These are phyloP conservation scores for Talaromyces sp. DNA, from an alignment of 2,329 filamentous ascomycete genomes.

Conservation along the genomic window DNA sequence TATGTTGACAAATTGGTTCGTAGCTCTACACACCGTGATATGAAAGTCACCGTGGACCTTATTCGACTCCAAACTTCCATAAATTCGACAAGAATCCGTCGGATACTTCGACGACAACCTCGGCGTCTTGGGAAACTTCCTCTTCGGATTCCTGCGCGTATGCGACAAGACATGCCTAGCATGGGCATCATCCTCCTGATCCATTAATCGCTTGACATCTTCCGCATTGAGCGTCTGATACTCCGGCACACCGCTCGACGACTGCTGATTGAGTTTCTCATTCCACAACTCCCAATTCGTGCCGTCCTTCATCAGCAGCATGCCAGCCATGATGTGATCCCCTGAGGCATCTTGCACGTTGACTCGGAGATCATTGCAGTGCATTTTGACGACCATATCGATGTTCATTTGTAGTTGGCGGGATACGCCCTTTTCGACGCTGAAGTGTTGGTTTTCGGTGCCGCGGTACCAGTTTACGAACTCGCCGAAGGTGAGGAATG, in stretches of 20 bases:
- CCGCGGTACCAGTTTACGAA: constrained; percentile 80
- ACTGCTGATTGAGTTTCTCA: constrained; percentile 61
- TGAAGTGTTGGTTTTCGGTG: constrained; percentile 82
- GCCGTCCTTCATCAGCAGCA: constrained; percentile 69
- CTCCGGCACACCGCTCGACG: constrained; percentile 58
- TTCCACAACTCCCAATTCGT: constrained; percentile 84
- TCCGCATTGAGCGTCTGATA: constrained; percentile 59
- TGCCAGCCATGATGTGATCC: constrained; percentile 81
- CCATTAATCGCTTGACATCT: constrained; percentile 52
- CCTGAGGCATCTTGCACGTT: constrained; percentile 96
- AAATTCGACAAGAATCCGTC: constrained; percentile 81
- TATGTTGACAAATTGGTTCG: neutral
- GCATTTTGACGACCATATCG: constrained; percentile 88
- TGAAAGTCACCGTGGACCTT: constrained; percentile 98
- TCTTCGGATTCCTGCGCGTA: constrained; percentile 64
- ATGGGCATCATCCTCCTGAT: constrained; percentile 70
- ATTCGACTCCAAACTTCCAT: constrained; percentile 85
- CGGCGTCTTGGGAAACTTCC: constrained; percentile 72
- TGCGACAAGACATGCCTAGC: constrained; percentile 84
- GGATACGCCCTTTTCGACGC: constrained; percentile 86
- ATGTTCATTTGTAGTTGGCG: constrained; percentile 91
- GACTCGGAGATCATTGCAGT: constrained; percentile 82
- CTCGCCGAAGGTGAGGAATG: constrained; percentile 75
- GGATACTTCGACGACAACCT: constrained; percentile 55
- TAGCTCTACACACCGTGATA: constrained; percentile 60